A percentile compares a stretch with the other conserved stretches of the same genome.
phyloP scores from a whole-genome alignment of 2,329 filamentous ascomycete genomes.

The Aspergillus tubingensis region DNA sequence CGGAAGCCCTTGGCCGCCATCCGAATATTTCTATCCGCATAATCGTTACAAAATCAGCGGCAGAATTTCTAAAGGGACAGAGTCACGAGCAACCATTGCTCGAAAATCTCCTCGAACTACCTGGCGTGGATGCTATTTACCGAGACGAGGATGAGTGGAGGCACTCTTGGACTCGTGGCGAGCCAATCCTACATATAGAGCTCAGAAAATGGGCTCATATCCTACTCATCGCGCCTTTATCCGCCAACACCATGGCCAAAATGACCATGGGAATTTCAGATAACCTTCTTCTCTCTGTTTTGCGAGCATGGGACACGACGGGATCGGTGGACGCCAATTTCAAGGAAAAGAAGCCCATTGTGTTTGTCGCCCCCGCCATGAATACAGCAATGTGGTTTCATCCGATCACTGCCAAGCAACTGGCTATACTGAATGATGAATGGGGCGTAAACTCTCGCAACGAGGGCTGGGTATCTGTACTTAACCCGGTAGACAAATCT shows the following conservation, averaged over 20 bases:
- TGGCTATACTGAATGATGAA: slow-evolving; percentile 69
- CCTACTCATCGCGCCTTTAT: slow-evolving; percentile 76
- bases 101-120: slow-evolving; percentile 57
- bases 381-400: slow-evolving; percentile 90
- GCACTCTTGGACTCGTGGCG: slow-evolving; percentile 73
- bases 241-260: slow-evolving; percentile 84
- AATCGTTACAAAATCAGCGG: slow-evolving; percentile 72
- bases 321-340: slow-evolving; percentile 55
- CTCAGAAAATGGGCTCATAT: slow-evolving; percentile 79
- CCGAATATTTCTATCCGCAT: slow-evolving; percentile 74
- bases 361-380: slow-evolving; percentile 80
- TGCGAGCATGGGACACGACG: slow-evolving; percentile 86
- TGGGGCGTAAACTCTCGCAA: slow-evolving; percentile 61
- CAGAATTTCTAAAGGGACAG: slow-evolving; percentile 75
- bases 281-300: slow-evolving; percentile 69
- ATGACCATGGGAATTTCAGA: slow-evolving; percentile 76
- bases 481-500: slow-evolving; percentile 72
- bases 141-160: slow-evolving; percentile 84
- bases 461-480: slow-evolving; percentile 67
- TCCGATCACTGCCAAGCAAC: slow-evolving; percentile 73
- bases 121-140: slow-evolving; percentile 79
- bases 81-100: slow-evolving; percentile 74
- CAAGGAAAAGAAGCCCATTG: slow-evolving; percentile 57
- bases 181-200: slow-evolving; percentile 88
- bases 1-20: slow-evolving; percentile 49